Evolutionary conservation across 192 early-diverging fungal species (phyloP), one percentile per base, ranked within the genome.

Genomic region (Coemansia sp.): DNA sequence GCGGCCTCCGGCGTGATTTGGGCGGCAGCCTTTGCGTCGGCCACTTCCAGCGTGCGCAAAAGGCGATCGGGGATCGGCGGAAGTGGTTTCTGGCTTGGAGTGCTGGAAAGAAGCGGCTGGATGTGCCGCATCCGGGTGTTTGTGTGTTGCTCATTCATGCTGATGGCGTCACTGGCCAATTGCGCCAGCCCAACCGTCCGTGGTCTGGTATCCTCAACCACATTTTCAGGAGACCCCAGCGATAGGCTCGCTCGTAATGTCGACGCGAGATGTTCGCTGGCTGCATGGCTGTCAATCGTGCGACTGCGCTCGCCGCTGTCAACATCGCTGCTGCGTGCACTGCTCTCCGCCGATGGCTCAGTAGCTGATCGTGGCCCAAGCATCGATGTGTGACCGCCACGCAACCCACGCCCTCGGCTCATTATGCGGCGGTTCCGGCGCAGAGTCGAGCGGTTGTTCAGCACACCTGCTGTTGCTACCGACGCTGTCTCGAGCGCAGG

Each of bases 1-100:
- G 59, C 69, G 0, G 47, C 75, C 43, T 70, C 69, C 59, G 75
- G 51, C 17, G 73, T 75, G 62, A 32, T 5, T 8, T 32, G 32
- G 32, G 58, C 59, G 1, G 51, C 41, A 15, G 59, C 66, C 51
- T 53, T 56, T 7, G 52, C 62, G 24, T 65, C 69, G 3, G 59
- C 69, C 0, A 53, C 75, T 27, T 70, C 69, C 56, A 81, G 51
- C 17, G 73, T 75, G 62, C 66, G 72, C 27, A 51, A 27, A 8
- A 81, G 32, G 39, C 78, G 73, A 39, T 81, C 78, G 12, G 78
- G 72, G 24, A 65, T 64, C 47, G 63, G 57, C 35, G 72, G 72
- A 41, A 69, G 49, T 23, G 65, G 54, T 58, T 74, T 80, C 51
- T 66, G 65, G 24, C 52, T n/a, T 21, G 39, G 29, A 0, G 56